Percentiles rank a stretch among this genome's conserved stretches.
Evolutionary conservation across 2,329 filamentous ascomycete species (phyloP).

Genomic region (Colletotrichum endophyticum): DNA sequence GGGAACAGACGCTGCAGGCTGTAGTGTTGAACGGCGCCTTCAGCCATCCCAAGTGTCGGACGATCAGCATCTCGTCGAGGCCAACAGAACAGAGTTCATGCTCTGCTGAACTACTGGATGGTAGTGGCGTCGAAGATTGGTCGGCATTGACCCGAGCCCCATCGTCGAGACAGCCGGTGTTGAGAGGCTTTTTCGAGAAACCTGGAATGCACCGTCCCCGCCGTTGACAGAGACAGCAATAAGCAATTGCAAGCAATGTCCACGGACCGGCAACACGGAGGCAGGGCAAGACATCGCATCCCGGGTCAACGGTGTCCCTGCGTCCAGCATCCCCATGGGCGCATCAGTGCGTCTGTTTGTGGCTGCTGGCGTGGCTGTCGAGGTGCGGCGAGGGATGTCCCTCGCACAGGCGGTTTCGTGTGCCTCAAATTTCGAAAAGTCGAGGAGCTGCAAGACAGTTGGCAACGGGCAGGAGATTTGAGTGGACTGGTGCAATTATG

Average conservation of each 20-base stretch:
- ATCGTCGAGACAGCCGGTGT: neutral
- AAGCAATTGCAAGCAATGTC: neutral
- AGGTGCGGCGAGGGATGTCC: neutral
- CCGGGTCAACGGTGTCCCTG: neutral
- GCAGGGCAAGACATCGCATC: neutral
- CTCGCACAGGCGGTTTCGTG: slow-evolving; percentile 7
- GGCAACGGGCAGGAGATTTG: neutral
- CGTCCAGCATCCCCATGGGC: neutral
- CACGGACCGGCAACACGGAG: neutral
- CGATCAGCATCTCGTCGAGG: neutral
- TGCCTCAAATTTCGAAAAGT: neutral
- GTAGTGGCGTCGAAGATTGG: neutral
- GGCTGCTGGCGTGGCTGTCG: slow-evolving; percentile 2
- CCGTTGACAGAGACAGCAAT: neutral
- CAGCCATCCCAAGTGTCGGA: slow-evolving; percentile 15
- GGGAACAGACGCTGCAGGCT: slow-evolving; percentile 4
- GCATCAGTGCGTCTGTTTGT: slow-evolving; percentile 14
- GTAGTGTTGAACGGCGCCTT: neutral
- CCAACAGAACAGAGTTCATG: slow-evolving; percentile 10
- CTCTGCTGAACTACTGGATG: neutral
- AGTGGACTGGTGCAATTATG: slow-evolving; percentile 2
- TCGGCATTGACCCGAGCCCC: neutral
- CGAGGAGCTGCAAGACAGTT: neutral
- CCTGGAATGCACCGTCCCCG: neutral
- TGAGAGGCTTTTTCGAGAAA: neutral